These are phyloP conservation scores for Nicotiana otophora DNA, from an alignment of 257 asterid species.

Conservation along the genomic window DNA sequence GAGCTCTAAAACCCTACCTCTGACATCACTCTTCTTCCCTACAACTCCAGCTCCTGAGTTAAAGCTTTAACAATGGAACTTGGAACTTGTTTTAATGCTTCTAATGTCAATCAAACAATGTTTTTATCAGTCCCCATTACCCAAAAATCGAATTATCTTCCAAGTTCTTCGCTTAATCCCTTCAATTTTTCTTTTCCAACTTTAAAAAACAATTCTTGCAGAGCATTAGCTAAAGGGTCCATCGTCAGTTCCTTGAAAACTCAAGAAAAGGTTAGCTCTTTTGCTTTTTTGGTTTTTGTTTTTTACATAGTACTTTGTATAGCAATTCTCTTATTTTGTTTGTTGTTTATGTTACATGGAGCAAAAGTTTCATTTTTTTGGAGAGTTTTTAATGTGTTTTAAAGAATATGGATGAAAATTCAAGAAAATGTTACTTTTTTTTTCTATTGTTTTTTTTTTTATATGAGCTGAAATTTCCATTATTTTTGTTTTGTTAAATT, in stretches of 20 bases:
- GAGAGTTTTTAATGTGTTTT: background rate
- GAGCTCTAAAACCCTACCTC: background rate
- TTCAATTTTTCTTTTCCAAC: slow-evolving; percentile 21
- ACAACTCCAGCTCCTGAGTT: background rate
- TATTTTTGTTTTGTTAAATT: too few relatives aligned
- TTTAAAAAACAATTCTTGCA: slow-evolving; percentile 20
- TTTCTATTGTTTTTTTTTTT: too few relatives aligned
- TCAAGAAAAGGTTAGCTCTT: slow-evolving; percentile 23
- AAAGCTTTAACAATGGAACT: slow-evolving; percentile 31
- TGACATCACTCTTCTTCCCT: background rate
- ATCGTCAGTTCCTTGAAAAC: slow-evolving; percentile 13
- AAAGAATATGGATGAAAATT: too few relatives aligned
- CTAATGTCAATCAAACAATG: slow-evolving; percentile 14
- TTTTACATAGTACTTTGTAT: too few relatives aligned
- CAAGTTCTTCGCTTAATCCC: background rate
- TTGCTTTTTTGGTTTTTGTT: background rate
- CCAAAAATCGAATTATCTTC: slow-evolving; percentile 8
- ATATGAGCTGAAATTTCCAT: too few relatives aligned
- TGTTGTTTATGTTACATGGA: too few relatives aligned
- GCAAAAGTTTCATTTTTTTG: too few relatives aligned
- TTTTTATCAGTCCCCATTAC: slow-evolving; percentile 14
- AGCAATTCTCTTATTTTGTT: too few relatives aligned
- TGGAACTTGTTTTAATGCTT: slow-evolving; percentile 19
- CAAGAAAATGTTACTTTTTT: too few relatives aligned
- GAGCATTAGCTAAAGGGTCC: slow-evolving; percentile 27